Evolutionary conservation across 2,329 filamentous ascomycete species (phyloP).

Genomic region (Macroventuria anomochaeta): DNA sequence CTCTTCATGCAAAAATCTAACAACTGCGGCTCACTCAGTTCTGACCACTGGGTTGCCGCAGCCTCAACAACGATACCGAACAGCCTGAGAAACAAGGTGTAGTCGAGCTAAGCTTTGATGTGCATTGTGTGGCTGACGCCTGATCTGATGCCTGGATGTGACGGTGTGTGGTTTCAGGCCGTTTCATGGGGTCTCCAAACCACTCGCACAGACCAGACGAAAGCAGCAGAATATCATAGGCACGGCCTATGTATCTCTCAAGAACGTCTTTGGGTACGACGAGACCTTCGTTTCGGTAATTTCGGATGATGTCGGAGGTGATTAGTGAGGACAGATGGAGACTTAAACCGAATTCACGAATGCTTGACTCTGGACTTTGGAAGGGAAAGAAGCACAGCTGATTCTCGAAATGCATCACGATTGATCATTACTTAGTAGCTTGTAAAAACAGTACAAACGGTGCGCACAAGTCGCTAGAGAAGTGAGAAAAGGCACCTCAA

Average conservation of each 20-base stretch:
- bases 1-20: neutral
- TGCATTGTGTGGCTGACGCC: conserved; percentile 5
- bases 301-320: no score
- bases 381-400: no score
- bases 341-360: no score
- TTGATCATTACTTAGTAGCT: neutral
- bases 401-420: neutral
- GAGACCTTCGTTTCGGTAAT: no score
- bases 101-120: conserved; percentile 10
- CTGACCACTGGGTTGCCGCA: no score
- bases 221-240: no score
- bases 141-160: neutral
- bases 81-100: neutral
- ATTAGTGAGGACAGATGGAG: no score
- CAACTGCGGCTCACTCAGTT: no score
- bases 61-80: neutral
- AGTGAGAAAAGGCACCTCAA: conserved; percentile 61
- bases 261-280: no score
- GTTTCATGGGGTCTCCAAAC: neutral
- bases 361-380: no score
- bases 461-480: neutral
- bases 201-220: neutral
- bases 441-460: neutral
- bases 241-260: no score
- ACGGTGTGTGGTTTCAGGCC: neutral